phyloP scores from a whole-genome alignment of 331 rosid genomes.

The Quercus lobata region DNA sequence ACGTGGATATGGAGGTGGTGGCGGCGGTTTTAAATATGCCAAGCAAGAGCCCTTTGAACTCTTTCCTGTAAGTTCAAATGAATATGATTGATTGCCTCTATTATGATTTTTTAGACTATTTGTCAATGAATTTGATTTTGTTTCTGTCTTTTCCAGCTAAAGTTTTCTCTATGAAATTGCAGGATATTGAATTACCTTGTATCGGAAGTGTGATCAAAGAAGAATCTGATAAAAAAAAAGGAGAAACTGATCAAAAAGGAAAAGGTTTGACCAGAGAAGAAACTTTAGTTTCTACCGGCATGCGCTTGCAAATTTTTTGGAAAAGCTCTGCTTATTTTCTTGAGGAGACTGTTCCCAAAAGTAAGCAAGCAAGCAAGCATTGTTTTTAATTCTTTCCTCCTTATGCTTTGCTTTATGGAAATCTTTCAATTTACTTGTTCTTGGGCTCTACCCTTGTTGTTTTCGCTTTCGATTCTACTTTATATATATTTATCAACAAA shows the following conservation, averaged over 20 bases:
- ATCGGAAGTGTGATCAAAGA: conserved; percentile 24
- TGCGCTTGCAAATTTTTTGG: conserved; percentile 36
- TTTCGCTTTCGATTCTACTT: too few relatives aligned
- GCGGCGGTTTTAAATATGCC: conserved; percentile 13
- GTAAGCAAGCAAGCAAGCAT: conserved; percentile 17
- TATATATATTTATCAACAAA: too few relatives aligned
- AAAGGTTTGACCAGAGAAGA: conserved; percentile 12
- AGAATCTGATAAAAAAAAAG: not conserved
- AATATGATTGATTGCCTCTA: not conserved
- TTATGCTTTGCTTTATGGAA: not conserved
- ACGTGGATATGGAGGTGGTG: conserved; percentile 31
- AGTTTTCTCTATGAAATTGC: conserved; percentile 14
- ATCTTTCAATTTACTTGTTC: not conserved
- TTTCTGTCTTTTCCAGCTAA: not conserved
- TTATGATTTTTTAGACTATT: not conserved
- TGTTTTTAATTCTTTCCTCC: not conserved
- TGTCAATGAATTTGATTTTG: too few relatives aligned
- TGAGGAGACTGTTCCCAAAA: conserved; percentile 43
- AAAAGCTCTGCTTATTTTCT: conserved; percentile 57
- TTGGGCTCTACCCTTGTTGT: too few relatives aligned
- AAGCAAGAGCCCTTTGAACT: conserved; percentile 37
- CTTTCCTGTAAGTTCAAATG: conserved; percentile 29
- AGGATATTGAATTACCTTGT: conserved; percentile 50
- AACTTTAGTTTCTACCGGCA: conserved; percentile 15
- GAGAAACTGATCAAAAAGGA: not conserved